These are phyloP conservation scores for Hansenula sp. DNA, from an alignment of 1,139 yeast genomes.

Conservation along the genomic window DNA sequence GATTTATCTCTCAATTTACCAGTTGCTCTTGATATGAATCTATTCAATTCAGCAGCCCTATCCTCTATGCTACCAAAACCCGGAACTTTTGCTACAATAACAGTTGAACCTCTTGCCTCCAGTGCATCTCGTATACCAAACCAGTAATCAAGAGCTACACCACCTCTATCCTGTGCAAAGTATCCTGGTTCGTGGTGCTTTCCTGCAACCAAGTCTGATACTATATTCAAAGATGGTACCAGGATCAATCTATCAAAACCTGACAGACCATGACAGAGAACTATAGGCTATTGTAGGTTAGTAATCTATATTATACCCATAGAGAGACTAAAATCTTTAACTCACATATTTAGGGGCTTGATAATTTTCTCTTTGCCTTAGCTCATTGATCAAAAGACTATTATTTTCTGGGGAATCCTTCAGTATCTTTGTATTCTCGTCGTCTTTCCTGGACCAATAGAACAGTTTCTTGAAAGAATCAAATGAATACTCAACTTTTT, in stretches of 20 bases:
- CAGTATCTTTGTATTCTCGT: background rate
- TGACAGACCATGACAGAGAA: slow-evolving; percentile 78
- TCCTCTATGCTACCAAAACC: slow-evolving; percentile 74
- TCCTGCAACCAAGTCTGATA: slow-evolving; percentile 22
- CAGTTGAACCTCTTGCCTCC: slow-evolving; percentile 58
- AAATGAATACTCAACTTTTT: slow-evolving; percentile 3
- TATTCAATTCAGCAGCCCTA: slow-evolving; percentile 57
- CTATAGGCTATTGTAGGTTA: slow-evolving; percentile 43
- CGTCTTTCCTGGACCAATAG: slow-evolving; percentile 7
- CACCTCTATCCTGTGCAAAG: slow-evolving; percentile 24
- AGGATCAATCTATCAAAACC: slow-evolving; percentile 67
- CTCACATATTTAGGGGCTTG: slow-evolving; percentile 34
- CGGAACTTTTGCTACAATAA: slow-evolving; percentile 73
- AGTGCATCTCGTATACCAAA: slow-evolving; percentile 67
- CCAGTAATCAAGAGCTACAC: slow-evolving; percentile 68
- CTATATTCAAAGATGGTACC: slow-evolving; percentile 37
- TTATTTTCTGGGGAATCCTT: slow-evolving; percentile 4
- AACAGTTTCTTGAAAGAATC: slow-evolving; percentile 7
- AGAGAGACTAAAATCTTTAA: background rate
- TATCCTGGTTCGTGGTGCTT: slow-evolving; percentile 18
- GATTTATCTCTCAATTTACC: slow-evolving; percentile 28
- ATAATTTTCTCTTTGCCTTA: slow-evolving; percentile 24
- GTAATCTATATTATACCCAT: background rate
- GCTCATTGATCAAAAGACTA: slow-evolving; percentile 12
- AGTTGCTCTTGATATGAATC: slow-evolving; percentile 44